phyloP scores from a whole-genome alignment of 116 monocot genomes.

The Zostera marina region DNA sequence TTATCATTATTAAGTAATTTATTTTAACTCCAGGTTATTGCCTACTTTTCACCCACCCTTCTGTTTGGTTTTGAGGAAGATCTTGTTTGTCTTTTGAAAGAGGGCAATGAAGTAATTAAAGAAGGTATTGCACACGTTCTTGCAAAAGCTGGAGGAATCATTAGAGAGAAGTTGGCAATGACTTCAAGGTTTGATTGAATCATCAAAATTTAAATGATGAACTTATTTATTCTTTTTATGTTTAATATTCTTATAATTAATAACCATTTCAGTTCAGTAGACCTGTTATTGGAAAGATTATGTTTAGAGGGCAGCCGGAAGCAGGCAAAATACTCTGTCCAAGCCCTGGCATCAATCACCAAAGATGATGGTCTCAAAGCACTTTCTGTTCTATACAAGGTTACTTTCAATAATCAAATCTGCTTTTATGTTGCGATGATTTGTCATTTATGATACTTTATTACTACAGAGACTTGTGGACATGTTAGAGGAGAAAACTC shows the following conservation, averaged over 20 bases:
- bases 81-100: constrained; percentile 71
- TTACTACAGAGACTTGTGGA: constrained; percentile 83
- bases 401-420: constrained; percentile 7
- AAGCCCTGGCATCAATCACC: constrained; percentile 81
- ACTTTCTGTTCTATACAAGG: constrained; percentile 98
- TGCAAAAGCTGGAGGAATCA: constrained; percentile 81
- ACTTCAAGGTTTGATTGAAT: constrained; percentile 46
- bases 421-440: background rate
- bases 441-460: background rate
- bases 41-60: constrained; percentile 57
- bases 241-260: no score
- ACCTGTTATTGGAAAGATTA: constrained; percentile 69
- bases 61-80: constrained; percentile 69
- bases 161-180: constrained; percentile 57
- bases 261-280: constrained; percentile 51
- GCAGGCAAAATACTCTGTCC: constrained; percentile 95
- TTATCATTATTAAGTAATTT: background rate
- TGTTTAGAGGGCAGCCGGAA: constrained; percentile 84
- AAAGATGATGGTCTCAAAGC: constrained; percentile 97
- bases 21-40: constrained; percentile 40
- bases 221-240: no score
- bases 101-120: constrained; percentile 72
- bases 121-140: constrained; percentile 88
- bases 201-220: background rate
- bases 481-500: constrained; percentile 71